phyloP scores from a whole-genome alignment of 805 yeast genomes.

The Candida stauntonica region DNA sequence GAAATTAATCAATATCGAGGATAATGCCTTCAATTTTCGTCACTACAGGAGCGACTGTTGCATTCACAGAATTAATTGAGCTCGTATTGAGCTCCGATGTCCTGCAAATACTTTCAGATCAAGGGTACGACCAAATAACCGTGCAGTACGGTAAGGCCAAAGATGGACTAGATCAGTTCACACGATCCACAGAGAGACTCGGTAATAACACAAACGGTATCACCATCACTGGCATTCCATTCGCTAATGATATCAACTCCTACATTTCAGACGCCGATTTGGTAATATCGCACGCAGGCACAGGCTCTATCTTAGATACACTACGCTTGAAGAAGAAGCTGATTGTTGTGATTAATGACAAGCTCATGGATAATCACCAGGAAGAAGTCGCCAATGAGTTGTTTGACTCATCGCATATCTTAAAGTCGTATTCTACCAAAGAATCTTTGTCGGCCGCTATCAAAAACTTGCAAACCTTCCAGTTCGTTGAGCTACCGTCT shows the following conservation, averaged over 20 bases:
- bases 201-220: constrained; percentile 14
- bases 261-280: constrained; percentile 46
- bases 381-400: constrained; percentile 65
- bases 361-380: constrained; percentile 87
- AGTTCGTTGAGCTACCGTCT: constrained; percentile 19
- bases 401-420: constrained; percentile 30
- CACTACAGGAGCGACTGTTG: constrained; percentile 89
- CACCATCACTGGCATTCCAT: constrained; percentile 42
- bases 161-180: constrained; percentile 22
- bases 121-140: constrained; percentile 38
- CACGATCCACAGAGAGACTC: background rate
- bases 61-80: constrained; percentile 59
- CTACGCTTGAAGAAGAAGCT: constrained; percentile 52
- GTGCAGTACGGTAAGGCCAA: constrained; percentile 58
- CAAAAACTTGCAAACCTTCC: constrained; percentile 7
- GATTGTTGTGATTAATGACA: constrained; percentile 65
- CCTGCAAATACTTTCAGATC: constrained; percentile 29
- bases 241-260: constrained; percentile 37
- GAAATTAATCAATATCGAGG: too few relatives aligned
- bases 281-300: constrained; percentile 85
- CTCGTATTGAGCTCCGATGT: constrained; percentile 35
- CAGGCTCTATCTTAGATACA: constrained; percentile 87
- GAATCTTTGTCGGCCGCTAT: constrained; percentile 19
- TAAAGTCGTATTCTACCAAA: constrained; percentile 16
- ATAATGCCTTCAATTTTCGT: constrained; percentile 41